Conservation (phyloP, 352 stramenopile species). For the Globisporangium parvum region DNA sequence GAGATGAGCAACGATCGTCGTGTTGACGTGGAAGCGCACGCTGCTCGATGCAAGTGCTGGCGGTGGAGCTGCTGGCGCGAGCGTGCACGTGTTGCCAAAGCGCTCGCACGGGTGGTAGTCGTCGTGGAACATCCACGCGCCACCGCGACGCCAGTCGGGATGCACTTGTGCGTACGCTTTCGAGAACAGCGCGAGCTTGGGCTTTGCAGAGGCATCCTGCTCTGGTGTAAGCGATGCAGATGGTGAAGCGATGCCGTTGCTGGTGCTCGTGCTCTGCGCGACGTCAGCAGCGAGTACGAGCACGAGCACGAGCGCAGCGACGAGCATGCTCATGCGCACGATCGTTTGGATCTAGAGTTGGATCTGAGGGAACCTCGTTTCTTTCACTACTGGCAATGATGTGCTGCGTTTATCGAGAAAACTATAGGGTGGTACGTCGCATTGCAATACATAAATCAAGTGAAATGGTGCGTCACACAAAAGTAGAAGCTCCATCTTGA, state of each 20-base stretch:
- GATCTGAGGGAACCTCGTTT: too few species aligned
- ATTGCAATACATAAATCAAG: too few species aligned
- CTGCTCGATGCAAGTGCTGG: not conserved
- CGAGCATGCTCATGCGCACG: too few species aligned
- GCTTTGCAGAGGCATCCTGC: not conserved
- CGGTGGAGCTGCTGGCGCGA: too few species aligned
- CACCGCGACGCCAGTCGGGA: slow-evolving; percentile 30
- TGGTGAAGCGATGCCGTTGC: not conserved
- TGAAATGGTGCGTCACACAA: too few species aligned
- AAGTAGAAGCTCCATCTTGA: too few species aligned
- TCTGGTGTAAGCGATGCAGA: not conserved
- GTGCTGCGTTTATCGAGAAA: too few species aligned
- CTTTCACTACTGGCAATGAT: too few species aligned
- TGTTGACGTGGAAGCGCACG: slow-evolving; percentile 9
- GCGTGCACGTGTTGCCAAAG: not conserved
- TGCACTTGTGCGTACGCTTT: slow-evolving; percentile 13
- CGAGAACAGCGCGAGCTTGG: slow-evolving; percentile 4
- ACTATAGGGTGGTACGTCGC: too few species aligned
- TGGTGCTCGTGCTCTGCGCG: not conserved
- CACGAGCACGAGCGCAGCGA: too few species aligned
- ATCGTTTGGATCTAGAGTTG: too few species aligned
- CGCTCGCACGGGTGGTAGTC: slow-evolving; percentile 19
- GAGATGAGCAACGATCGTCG: slow-evolving; percentile 27
- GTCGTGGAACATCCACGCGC: slow-evolving; percentile 29
- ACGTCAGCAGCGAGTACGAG: not conserved